phyloP scores from a whole-genome alignment of 441 rosid species.

The Adansonia rubrostipa region DNA sequence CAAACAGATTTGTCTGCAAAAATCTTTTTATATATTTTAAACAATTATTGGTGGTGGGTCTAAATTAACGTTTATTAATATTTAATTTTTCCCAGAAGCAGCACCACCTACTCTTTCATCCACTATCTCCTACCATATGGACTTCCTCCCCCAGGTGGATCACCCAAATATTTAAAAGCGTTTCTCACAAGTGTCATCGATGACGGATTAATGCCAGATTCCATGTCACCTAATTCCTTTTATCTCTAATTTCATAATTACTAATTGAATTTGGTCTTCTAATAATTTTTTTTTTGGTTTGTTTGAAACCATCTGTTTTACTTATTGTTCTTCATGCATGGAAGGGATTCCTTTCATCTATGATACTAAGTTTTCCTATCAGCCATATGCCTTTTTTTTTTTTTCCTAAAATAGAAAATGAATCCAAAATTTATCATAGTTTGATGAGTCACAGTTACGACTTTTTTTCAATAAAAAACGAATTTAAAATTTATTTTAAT shows the following conservation, averaged over 20 bases:
- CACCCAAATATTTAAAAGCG: too few species aligned
- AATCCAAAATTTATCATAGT: too few species aligned
- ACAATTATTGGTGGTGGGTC: background rate
- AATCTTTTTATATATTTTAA: background rate
- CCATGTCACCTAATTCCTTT: background rate
- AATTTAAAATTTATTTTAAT: too few species aligned
- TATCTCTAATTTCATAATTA: background rate
- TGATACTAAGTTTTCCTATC: too few species aligned
- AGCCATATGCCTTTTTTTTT: too few species aligned
- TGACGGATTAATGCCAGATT: background rate
- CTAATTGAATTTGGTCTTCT: background rate
- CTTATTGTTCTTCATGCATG: too few species aligned
- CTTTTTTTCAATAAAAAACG: too few species aligned
- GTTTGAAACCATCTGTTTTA: too few species aligned
- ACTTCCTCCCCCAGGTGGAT: background rate
- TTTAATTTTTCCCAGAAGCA: background rate
- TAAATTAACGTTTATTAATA: background rate
- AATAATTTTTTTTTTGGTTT: background rate
- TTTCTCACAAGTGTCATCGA: background rate
- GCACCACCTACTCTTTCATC: background rate
- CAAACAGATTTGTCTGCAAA: too few species aligned
- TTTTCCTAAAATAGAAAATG: too few species aligned
- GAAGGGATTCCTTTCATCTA: too few species aligned
- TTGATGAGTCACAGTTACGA: too few species aligned
- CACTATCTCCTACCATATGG: background rate